These are phyloP conservation scores for Epichloe sibirici DNA, from an alignment of 2,329 filamentous ascomycete genomes.

Conservation along the genomic window DNA sequence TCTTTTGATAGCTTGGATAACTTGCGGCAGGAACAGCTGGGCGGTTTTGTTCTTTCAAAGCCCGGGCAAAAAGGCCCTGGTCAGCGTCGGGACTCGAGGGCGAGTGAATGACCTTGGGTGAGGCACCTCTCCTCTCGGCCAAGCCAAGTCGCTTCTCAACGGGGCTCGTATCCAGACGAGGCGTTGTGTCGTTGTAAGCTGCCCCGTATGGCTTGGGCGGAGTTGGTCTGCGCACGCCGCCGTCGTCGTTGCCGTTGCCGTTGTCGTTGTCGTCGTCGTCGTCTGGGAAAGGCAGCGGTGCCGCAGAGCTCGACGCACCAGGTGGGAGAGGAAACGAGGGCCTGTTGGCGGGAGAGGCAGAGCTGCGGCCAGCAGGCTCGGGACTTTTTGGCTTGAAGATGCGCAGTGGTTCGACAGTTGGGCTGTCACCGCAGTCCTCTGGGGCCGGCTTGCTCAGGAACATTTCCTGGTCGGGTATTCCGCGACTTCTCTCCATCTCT, in stretches of 20 bases:
- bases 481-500: conserved; percentile 44
- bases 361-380: conserved; percentile 33
- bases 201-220: conserved; percentile 33
- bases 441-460: conserved; percentile 54
- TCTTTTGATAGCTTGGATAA: conserved; percentile 40
- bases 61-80: conserved; percentile 67
- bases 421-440: conserved; percentile 49
- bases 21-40: conserved; percentile 28
- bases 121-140: conserved; percentile 72
- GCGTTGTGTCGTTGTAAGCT: conserved; percentile 36
- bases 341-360: conserved; percentile 31
- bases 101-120: conserved; percentile 70
- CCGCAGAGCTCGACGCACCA: conserved; percentile 58
- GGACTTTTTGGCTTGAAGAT: conserved; percentile 71
- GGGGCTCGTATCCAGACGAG: conserved; percentile 43
- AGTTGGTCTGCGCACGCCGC: conserved; percentile 33
- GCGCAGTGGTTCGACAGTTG: conserved; percentile 70
- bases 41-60: conserved; percentile 31
- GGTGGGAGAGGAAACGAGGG: conserved; percentile 53
- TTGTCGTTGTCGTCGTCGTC: conserved; percentile 39
- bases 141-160: conserved; percentile 51
- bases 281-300: conserved; percentile 59
- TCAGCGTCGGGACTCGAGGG: conserved; percentile 67
- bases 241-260: conserved; percentile 20
- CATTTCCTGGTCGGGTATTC: conserved; percentile 68